A percentile compares a stretch with the other conserved stretches of the same genome.
phyloP scores from a whole-genome alignment of 2,329 filamentous ascomycete genomes.

The Trichophyton mentagrophytes region DNA sequence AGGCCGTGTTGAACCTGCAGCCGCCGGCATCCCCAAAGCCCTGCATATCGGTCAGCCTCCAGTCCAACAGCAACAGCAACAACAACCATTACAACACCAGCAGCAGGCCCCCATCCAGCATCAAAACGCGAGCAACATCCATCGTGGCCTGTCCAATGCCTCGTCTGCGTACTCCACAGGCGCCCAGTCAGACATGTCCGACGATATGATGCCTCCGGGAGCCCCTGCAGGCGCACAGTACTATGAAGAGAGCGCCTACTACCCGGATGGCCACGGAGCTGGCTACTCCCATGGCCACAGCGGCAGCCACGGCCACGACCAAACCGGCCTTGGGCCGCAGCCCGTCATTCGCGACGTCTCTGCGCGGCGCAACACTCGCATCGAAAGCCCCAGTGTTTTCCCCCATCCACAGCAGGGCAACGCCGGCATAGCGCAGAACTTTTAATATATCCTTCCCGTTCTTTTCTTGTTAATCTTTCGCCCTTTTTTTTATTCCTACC shows the following conservation, averaged over 20 bases:
- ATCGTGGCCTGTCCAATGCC: constrained; percentile 83
- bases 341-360: constrained; percentile 89
- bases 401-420: constrained; percentile 49
- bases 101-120: neutral
- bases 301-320: constrained; percentile 14
- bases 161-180: constrained; percentile 88
- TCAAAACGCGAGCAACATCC: constrained; percentile 39
- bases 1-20: constrained; percentile 65
- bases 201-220: constrained; percentile 39
- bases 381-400: constrained; percentile 79
- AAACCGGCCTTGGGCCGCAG: constrained; percentile 41
- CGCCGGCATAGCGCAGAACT: constrained; percentile 93
- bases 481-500: constrained; percentile 4
- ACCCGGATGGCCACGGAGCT: constrained; percentile 27
- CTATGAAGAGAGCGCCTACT: constrained; percentile 46
- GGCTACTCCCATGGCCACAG: neutral
- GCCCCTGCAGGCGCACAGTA: constrained; percentile 37
- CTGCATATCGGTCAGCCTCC: neutral
- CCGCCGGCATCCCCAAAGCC: constrained; percentile 36
- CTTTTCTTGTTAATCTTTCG: neutral
- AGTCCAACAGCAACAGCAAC: neutral
- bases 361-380: constrained; percentile 82
- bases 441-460: constrained; percentile 40
- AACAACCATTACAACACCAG: constrained; percentile 50
- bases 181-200: constrained; percentile 54